Conservation (phyloP, 371 early-diverging fungal species). For the Mortierella sp. region DNA sequence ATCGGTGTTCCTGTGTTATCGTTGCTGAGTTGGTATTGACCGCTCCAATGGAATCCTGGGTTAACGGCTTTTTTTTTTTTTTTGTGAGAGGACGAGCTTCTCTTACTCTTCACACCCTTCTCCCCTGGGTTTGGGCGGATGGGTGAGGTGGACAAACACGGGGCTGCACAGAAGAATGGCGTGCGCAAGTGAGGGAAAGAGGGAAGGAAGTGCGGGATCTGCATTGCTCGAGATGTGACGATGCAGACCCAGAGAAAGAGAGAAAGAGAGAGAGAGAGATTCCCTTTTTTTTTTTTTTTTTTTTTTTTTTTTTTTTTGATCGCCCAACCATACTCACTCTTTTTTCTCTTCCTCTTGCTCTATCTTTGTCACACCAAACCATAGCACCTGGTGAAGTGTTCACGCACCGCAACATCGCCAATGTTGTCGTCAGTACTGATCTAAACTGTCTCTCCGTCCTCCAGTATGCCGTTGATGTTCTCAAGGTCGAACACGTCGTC, state of each 20-base stretch:
- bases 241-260: background rate
- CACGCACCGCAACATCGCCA: conserved; percentile 96
- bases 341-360: conserved; percentile 4
- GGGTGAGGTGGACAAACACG: no score
- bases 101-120: no score
- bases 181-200: no score
- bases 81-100: background rate
- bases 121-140: no score
- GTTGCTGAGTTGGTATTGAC: no score
- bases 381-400: conserved; percentile 89
- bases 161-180: no score
- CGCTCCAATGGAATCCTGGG: no score
- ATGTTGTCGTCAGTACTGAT: conserved; percentile 84
- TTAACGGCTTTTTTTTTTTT: no score
- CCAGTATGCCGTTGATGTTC: conserved; percentile 91
- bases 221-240: no score
- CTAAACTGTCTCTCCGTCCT: conserved; percentile 86
- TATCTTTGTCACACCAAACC: conserved; percentile 10
- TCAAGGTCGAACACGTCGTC: conserved; percentile 92
- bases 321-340: no score
- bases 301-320: conserved; percentile 12
- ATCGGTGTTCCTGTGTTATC: no score
- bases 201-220: no score
- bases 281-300: background rate
- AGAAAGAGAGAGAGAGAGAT: background rate